Evolutionary conservation across 345 rosid genomes (phyloP), one percentile per base, ranked within the genome.

Genomic region (Eucalyptus regnans): DNA sequence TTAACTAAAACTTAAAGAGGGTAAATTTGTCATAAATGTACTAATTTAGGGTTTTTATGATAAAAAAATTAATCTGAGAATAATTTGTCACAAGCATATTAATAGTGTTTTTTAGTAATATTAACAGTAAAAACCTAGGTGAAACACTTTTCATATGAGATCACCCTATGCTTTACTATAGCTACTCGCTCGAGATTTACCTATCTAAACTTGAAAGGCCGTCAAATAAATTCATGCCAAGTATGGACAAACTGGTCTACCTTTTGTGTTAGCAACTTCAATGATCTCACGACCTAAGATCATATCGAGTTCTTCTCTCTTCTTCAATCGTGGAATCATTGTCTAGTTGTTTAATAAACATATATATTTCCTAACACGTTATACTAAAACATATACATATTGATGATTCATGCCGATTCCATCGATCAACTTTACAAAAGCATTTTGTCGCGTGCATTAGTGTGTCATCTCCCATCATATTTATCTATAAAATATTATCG

Each of bases 21-120:
- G 0, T 0, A 56, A 56, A 56, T 1, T 56, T 56, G 1, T 9
- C 0, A 56, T 23, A 9, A 56, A 23, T 23, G 0, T 23, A 56
- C 6, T 9, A 4, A 23, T 1, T 56, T 22, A 20, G 0, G 2
- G 1, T 22, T 22, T 54, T 54, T 20, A 0, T 54, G 5, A 12
- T 54, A 0, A 20, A 54, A 54, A 54, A 22, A 2, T 56, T 56
- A 56, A 1, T 22, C 0, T 22, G 0, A 4, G 27, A 8, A 0
- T 4, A 8, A 4, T 22, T 22, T 56, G 0, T 4, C 12, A 2
- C 12, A 8, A 9, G 0, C 3, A n/a, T n/a, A n/a, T n/a, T n/a
- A n/a, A n/a, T n/a, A n/a, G n/a, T n/a, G n/a, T n/a, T n/a, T n/a
- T 0, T 20, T 56, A 20, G 3, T 9, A 23, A 56, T 56, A 56